Base-by-base conservation (phyloP, 768 basidiomycete species). In the Boletus huronensis region DNA sequence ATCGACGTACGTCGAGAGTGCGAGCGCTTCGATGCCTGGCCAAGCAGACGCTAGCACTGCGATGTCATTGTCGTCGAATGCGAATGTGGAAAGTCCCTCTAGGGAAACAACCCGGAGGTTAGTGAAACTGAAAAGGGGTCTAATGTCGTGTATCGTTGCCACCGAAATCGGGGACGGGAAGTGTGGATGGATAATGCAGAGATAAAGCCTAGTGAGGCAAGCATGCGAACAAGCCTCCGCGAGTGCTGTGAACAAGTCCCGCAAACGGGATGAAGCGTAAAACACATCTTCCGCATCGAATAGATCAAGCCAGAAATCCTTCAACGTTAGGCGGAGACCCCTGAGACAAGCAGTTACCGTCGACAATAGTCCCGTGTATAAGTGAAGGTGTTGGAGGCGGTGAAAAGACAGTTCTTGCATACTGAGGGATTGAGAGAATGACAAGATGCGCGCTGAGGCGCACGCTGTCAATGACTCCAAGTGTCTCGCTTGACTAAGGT, bases 11-110 rank as follows among this genome's bases (percentile, higher is more conserved):
- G 63, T 59, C 9, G 60, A 46, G 25, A 70, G 57, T 2, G 45
- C 36, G 23, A 67, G 66, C 3, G 53, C 50, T 44, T 67, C 54
- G 0, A 70, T 31, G 6, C 47, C 13, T n/a, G 68, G 63, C 66
- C 68, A 67, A 0, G 57, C 54, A 4, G 48, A 53, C 1, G 57
- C 59, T 0, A 70, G 36, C 44, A 56, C 51, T 11, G 50, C 31
- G 1, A 67, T 55, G 31, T 52, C 53, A 0, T 54, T 43, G 42
- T 67, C 63, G 38, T 54, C 55, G 11, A 67, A n/a, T 8, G 51
- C 42, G 23, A 62, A 49, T 0, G 53, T 29, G 13, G 55, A 48
- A 14, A 65, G 47, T 10, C 66, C 60, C 4, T 62, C 66, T 7
- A 69, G 35, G 13, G 39, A 52, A 5, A 59, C 31, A 14, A 62